A percentile compares a stretch with the other conserved stretches of the same genome.
These are phyloP conservation scores for Aspergillus versicolor DNA, from an alignment of 2,329 filamentous ascomycete species.

Conservation along the genomic window DNA sequence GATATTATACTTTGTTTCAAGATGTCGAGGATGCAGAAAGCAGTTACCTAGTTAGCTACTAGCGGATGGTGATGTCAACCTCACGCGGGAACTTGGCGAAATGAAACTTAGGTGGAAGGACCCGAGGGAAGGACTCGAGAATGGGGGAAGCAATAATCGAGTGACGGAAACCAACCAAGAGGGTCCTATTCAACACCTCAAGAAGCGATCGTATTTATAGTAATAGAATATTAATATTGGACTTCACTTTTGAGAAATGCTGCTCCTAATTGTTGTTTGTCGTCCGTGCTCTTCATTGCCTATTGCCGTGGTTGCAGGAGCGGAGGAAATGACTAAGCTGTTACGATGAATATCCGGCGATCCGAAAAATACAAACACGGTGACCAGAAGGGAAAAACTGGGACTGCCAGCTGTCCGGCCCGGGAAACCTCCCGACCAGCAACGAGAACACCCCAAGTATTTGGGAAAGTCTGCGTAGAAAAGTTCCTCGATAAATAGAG, in stretches of 20 bases:
- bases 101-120: background rate
- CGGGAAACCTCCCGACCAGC: constrained; percentile 12
- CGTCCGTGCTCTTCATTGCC: background rate
- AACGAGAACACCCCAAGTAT: background rate
- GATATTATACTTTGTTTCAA: background rate
- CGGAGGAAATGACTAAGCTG: constrained; percentile 36
- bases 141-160: background rate
- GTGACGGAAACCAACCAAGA: background rate
- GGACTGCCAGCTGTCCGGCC: constrained; percentile 27
- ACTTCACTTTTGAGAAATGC: background rate
- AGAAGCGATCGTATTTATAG: background rate
- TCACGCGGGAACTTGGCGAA: background rate
- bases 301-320: constrained; percentile 26
- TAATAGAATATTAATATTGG: background rate
- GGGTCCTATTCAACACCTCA: background rate
- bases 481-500: background rate
- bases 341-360: constrained; percentile 34
- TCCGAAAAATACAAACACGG: constrained; percentile 30
- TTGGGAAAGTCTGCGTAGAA: background rate
- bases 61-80: constrained; percentile 16
- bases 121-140: background rate
- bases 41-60: background rate
- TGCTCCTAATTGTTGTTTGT: no score
- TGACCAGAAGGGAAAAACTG: constrained; percentile 15
- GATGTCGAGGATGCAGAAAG: background rate